Conservation (phyloP, 2,329 filamentous ascomycete species). For the Xylaria sp. region DNA sequence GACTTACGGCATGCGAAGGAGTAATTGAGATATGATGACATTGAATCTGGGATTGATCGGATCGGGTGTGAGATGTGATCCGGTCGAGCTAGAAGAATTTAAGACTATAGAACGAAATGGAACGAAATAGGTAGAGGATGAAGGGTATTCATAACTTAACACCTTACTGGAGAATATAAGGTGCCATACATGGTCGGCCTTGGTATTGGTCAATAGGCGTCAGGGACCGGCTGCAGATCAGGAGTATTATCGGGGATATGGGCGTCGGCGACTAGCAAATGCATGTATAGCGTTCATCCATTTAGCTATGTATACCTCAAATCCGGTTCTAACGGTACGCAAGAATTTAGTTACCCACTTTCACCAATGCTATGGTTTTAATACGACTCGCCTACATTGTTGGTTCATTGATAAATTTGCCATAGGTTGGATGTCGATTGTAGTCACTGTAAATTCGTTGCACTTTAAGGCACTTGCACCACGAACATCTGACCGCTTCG, state of each 20-base stretch:
- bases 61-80: background rate
- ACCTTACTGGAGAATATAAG: background rate
- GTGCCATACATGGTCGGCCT: background rate
- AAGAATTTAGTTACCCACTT: background rate
- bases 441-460: background rate
- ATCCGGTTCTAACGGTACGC: background rate
- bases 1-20: background rate
- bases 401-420: background rate
- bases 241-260: background rate
- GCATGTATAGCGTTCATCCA: conserved; percentile 1
- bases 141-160: background rate
- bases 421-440: background rate
- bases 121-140: background rate
- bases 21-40: background rate
- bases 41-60: background rate
- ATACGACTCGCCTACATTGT: background rate
- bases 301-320: background rate
- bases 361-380: background rate
- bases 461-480: background rate
- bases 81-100: background rate
- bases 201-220: background rate
- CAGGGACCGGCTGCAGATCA: background rate
- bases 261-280: background rate
- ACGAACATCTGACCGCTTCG: conserved; percentile 18
- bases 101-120: background rate